phyloP scores from a whole-genome alignment of 495 filamentous ascomycete species.

The Alectoria sarmentosa region DNA sequence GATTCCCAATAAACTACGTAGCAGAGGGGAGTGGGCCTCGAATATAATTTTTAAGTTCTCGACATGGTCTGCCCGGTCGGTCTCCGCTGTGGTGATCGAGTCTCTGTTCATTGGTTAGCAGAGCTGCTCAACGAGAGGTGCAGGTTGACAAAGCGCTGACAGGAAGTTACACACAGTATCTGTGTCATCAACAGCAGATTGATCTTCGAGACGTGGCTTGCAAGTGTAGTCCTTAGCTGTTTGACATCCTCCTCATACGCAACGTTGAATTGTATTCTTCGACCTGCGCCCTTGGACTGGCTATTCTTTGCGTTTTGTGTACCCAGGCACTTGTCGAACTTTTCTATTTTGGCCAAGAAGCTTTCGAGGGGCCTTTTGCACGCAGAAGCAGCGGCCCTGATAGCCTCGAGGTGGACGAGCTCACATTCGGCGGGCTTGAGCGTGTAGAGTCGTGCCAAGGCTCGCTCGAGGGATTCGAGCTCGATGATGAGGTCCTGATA shows the following conservation, averaged over 20 bases:
- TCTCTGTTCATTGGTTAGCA: no score
- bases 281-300: not conserved
- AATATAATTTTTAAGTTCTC: no score
- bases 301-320: conserved; percentile 4
- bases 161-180: not conserved
- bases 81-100: no score
- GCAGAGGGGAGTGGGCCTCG: no score
- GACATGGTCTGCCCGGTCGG: no score
- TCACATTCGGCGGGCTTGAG: no score
- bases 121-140: no score
- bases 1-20: no score
- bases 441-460: not conserved
- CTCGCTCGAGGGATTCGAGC: no score
- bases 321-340: conserved; percentile 14
- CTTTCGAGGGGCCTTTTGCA: conserved; percentile 16
- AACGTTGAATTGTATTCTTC: conserved; percentile 4
- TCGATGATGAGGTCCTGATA: no score
- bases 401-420: not conserved
- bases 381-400: conserved; percentile 9
- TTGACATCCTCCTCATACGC: conserved; percentile 9
- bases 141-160: no score
- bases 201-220: conserved; percentile 8
- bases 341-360: conserved; percentile 1
- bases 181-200: conserved; percentile 10
- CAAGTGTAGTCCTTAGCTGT: conserved; percentile 3